Conservation (phyloP, 306 rosid species). For the cucumber (Cucumis sativus) region DNA sequence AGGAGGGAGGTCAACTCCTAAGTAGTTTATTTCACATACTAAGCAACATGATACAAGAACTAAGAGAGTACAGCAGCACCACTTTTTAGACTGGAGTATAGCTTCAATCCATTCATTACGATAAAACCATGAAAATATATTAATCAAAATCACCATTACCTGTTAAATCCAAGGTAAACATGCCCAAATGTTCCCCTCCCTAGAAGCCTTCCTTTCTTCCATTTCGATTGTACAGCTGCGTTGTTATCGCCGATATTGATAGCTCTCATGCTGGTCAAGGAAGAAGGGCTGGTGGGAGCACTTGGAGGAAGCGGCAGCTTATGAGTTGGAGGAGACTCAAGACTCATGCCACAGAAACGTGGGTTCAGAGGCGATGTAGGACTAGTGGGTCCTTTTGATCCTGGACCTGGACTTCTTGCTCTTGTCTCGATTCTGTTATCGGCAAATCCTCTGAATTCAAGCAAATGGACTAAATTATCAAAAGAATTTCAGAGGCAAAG, state of each 20-base stretch:
- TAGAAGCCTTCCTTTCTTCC: conserved; percentile 92
- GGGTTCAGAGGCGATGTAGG: conserved; percentile 89
- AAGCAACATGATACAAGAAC: not conserved
- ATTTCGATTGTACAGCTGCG: conserved; percentile 33
- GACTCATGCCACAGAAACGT: conserved; percentile 31
- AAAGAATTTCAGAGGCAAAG: not conserved
- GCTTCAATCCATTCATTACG: not conserved
- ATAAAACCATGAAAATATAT: not conserved
- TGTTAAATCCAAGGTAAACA: conserved; percentile 82
- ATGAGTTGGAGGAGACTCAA: conserved; percentile 70
- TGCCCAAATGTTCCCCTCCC: conserved; percentile 98
- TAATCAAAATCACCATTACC: conserved; percentile 27
- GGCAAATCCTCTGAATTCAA: conserved; percentile 37
- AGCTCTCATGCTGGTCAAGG: conserved; percentile 29
- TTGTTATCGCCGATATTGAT: conserved; percentile 23
- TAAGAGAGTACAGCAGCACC: not conserved
- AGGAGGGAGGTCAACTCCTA: not conserved
- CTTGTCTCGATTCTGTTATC: conserved; percentile 40
- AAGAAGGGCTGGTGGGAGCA: conserved; percentile 78
- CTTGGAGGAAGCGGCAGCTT: conserved; percentile 95
- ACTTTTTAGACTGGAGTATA: not conserved
- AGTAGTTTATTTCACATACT: not conserved
- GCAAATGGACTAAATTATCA: conserved; percentile 13
- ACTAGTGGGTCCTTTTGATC: conserved; percentile 75
- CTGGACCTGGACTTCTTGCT: conserved; percentile 75